phyloP scores from a whole-genome alignment of 208 protist species.

The Crithidia sp. region DNA sequence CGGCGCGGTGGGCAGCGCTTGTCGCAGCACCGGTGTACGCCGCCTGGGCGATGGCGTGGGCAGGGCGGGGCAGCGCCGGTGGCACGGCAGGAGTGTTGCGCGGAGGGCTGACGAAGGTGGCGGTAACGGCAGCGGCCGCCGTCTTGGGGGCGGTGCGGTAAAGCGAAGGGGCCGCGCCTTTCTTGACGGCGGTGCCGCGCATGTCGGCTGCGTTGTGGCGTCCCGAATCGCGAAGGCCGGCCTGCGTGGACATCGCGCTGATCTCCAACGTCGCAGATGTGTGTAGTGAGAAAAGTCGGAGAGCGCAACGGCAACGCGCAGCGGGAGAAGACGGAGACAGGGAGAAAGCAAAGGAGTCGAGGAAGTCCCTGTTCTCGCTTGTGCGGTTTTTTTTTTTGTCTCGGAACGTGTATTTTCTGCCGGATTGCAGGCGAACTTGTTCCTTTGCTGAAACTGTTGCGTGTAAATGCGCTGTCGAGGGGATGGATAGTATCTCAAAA shows the following conservation, averaged over 20 bases:
- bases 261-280: not conserved
- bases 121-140: slow-evolving; percentile 2
- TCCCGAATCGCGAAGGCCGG: slow-evolving; percentile 21
- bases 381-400: no score
- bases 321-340: no score
- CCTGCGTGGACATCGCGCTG: slow-evolving; percentile 9
- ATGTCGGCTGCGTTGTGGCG: slow-evolving; percentile 2
- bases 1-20: not conserved
- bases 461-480: no score
- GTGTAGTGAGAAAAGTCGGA: not conserved
- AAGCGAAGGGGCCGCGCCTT: slow-evolving; percentile 19
- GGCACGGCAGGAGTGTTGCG: slow-evolving; percentile 37
- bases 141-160: slow-evolving; percentile 9
- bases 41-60: slow-evolving; percentile 13
- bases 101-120: slow-evolving; percentile 70
- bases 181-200: slow-evolving; percentile 16
- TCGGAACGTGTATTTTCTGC: no score
- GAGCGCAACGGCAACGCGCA: no score
- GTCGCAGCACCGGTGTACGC: not conserved
- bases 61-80: not conserved
- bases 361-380: no score
- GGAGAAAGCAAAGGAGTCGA: no score
- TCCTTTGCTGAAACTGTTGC: no score
- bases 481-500: no score
- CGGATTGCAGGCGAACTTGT: no score